phyloP scores from a whole-genome alignment of 2,329 filamentous ascomycete species.

The Ceratocystis harringtonii region DNA sequence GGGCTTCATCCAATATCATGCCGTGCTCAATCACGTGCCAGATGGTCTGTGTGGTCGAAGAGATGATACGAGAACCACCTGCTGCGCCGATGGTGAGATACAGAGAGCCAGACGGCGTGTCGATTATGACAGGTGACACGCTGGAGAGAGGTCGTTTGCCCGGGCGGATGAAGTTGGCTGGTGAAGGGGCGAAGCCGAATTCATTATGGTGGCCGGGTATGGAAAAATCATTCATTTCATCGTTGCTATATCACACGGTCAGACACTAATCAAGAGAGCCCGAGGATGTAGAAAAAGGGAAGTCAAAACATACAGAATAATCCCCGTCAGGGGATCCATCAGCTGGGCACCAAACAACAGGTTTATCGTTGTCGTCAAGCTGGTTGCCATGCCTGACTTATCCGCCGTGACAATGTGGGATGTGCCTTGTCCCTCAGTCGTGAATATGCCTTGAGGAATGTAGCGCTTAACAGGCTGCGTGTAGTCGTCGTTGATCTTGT shows the following conservation, averaged over 20 bases:
- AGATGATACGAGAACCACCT: constrained; percentile 73
- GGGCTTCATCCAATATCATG: constrained; percentile 44
- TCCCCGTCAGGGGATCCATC: constrained; percentile 66
- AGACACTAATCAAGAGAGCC: constrained; percentile 16
- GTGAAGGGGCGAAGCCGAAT: constrained; percentile 71
- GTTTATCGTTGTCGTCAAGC: constrained; percentile 78
- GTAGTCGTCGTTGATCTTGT: constrained; percentile 53
- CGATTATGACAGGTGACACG: constrained; percentile 64
- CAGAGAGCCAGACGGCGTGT: constrained; percentile 44
- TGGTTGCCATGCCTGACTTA: constrained; percentile 56
- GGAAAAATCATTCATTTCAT: constrained; percentile 68
- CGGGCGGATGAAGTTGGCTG: constrained; percentile 66
- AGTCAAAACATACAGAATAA: constrained; percentile 45
- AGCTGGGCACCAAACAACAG: constrained; percentile 67
- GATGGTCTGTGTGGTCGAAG: constrained; percentile 57
- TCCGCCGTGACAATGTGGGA: constrained; percentile 62
- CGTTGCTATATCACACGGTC: constrained; percentile 29
- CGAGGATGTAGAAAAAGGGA: background rate
- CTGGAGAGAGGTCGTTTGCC: constrained; percentile 72
- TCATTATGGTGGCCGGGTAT: constrained; percentile 63
- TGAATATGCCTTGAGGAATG: constrained; percentile 50
- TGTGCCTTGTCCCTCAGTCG: constrained; percentile 56
- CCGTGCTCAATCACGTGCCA: constrained; percentile 55
- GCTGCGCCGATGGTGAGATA: constrained; percentile 60
- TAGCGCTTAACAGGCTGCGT: constrained; percentile 64